A percentile compares a stretch with the other conserved stretches of the same genome.
phyloP scores from a whole-genome alignment of 805 yeast genomes.

The Saturnispora bothae region DNA sequence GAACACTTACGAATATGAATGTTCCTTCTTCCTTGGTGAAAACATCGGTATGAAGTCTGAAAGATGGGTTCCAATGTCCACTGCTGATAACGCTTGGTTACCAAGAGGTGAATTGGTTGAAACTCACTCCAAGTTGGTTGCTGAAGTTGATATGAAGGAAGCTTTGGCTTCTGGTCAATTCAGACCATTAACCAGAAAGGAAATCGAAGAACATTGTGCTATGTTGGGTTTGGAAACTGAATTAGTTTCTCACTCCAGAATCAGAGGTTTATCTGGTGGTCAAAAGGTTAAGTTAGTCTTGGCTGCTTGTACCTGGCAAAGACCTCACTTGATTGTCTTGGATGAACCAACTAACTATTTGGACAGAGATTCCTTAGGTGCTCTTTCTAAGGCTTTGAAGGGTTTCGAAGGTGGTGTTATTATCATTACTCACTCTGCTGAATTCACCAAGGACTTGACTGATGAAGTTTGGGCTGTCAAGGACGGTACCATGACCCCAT shows the following conservation, averaged over 20 bases:
- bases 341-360: constrained; percentile 99
- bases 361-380: constrained; percentile 99
- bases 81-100: constrained; percentile 99
- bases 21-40: constrained; percentile 96
- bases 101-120: constrained; percentile 98
- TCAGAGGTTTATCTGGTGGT: constrained; percentile 99
- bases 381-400: constrained; percentile 97
- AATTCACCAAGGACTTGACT: constrained; percentile 98
- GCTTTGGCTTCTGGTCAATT: constrained; percentile 99
- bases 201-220: constrained; percentile 97
- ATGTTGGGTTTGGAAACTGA: constrained; percentile 98
- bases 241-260: constrained; percentile 98
- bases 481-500: constrained; percentile 98
- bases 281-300: constrained; percentile 99
- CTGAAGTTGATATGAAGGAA: constrained; percentile 99
- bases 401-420: constrained; percentile 99
- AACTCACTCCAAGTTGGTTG: constrained; percentile 98
- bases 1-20: constrained; percentile 99
- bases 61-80: constrained; percentile 99
- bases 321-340: constrained; percentile 98
- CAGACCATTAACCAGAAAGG: constrained; percentile 99
- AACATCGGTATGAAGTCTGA: constrained; percentile 98
- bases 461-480: constrained; percentile 99
- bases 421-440: constrained; percentile 99
- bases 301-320: constrained; percentile 99